phyloP scores from a whole-genome alignment of 2,329 filamentous ascomycete genomes.

The Penicillium brevicompactum region DNA sequence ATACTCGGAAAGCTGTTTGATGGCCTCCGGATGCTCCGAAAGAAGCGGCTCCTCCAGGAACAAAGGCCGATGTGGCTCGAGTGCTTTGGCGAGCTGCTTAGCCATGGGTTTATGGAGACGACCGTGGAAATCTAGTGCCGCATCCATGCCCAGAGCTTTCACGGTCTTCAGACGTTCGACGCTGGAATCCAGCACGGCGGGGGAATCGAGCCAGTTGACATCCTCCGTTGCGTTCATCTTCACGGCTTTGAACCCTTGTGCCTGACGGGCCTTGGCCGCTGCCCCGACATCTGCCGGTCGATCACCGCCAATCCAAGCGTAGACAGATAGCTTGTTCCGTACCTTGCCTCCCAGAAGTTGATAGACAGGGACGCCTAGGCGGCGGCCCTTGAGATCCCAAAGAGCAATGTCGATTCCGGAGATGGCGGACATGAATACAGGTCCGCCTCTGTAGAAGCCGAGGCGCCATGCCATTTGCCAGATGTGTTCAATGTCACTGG shows the following conservation, averaged over 20 bases:
- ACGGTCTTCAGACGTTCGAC: slow-evolving; percentile 70
- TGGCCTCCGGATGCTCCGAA: slow-evolving; percentile 67
- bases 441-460: slow-evolving; percentile 75
- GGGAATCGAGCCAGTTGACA: slow-evolving; percentile 75
- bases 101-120: slow-evolving; percentile 77
- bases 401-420: slow-evolving; percentile 78
- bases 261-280: slow-evolving; percentile 53
- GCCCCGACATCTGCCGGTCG: slow-evolving; percentile 66
- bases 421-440: slow-evolving; percentile 78
- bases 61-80: slow-evolving; percentile 68
- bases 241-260: slow-evolving; percentile 49
- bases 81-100: slow-evolving; percentile 68
- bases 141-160: slow-evolving; percentile 70
- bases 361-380: slow-evolving; percentile 68
- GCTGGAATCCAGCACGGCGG: slow-evolving; percentile 62
- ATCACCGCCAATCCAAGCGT: slow-evolving; percentile 78
- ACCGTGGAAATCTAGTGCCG: slow-evolving; percentile 78
- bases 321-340: slow-evolving; percentile 69
- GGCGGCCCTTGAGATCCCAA: slow-evolving; percentile 73
- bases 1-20: slow-evolving; percentile 63
- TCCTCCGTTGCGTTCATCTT: slow-evolving; percentile 84
- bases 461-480: slow-evolving; percentile 74
- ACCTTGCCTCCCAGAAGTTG: slow-evolving; percentile 74
- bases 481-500: slow-evolving; percentile 70
- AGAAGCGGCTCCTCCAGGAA: slow-evolving; percentile 77